A percentile compares a stretch with the other conserved stretches of the same genome.
phyloP scores from a whole-genome alignment of 2,329 filamentous ascomycete genomes.

The Trichophyton simii region DNA sequence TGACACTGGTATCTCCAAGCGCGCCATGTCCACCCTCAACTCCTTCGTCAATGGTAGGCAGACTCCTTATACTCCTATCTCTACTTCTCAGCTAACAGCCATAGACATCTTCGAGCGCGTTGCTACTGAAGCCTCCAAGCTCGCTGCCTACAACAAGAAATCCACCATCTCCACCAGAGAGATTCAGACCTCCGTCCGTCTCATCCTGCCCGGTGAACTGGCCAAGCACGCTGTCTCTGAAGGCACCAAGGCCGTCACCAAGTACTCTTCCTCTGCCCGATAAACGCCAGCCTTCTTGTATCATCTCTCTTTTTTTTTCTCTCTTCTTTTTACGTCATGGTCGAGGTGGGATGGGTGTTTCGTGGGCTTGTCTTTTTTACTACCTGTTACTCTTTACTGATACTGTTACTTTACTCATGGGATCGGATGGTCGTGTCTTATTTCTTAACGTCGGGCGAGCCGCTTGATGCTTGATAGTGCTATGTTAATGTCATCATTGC shows the following conservation, averaged over 20 bases:
- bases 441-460: not conserved
- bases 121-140: conserved; percentile 95
- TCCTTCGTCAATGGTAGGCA: conserved; percentile 93
- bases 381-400: not conserved
- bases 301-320: conserved; percentile 33
- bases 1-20: conserved; percentile 99
- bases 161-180: conserved; percentile 98
- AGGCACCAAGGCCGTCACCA: conserved; percentile 99
- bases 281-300: conserved; percentile 42
- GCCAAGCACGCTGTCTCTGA: conserved; percentile 99
- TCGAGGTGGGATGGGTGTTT: conserved; percentile 22
- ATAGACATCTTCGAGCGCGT: conserved; percentile 98
- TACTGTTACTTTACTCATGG: not conserved
- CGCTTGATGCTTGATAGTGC: not conserved
- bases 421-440: not conserved
- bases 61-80: not conserved
- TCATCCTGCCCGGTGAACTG: conserved; percentile 96
- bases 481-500: not conserved
- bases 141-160: conserved; percentile 99
- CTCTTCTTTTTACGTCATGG: conserved; percentile 25
- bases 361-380: conserved; percentile 28
- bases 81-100: not conserved
- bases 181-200: conserved; percentile 97
- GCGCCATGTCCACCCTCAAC: conserved; percentile 99
- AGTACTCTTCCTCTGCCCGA: conserved; percentile 99